phyloP scores from a whole-genome alignment of 345 rosid genomes.

The Euphorbia lathyris region DNA sequence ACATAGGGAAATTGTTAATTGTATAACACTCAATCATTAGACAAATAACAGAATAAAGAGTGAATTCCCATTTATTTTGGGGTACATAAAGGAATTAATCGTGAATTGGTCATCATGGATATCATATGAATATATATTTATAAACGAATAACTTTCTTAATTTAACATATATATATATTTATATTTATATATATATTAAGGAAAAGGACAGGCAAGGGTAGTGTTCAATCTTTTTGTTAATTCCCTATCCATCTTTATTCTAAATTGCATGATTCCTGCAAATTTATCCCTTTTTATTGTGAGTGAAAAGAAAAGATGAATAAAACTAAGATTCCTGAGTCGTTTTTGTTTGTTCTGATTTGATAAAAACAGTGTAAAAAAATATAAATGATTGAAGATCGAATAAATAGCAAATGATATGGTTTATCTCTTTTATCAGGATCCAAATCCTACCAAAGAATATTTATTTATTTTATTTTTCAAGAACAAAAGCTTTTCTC shows the following conservation, averaged over 20 bases:
- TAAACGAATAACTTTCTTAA: too few relatives aligned
- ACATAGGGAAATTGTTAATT: too few relatives aligned
- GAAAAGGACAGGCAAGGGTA: neutral
- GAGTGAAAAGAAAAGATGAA: constrained; percentile 5
- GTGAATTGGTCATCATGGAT: neutral
- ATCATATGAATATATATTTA: neutral
- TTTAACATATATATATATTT: neutral
- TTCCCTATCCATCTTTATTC: constrained; percentile 20
- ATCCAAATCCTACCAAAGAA: constrained; percentile 26
- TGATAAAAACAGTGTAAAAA: constrained; percentile 6
- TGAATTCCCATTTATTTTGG: neutral
- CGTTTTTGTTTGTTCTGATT: constrained; percentile 5
- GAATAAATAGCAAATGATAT: constrained; percentile 32
- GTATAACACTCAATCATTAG: too few relatives aligned
- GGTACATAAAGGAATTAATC: too few relatives aligned
- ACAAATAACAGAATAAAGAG: neutral
- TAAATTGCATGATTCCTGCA: constrained; percentile 5
- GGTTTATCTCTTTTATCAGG: constrained; percentile 23
- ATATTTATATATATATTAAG: neutral
- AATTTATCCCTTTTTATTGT: constrained; percentile 16
- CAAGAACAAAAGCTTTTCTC: constrained; percentile 17
- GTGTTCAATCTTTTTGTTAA: neutral
- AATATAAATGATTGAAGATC: constrained; percentile 30
- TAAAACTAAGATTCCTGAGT: constrained; percentile 9
- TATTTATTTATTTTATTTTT: neutral